A percentile compares a stretch with the other conserved stretches of the same genome.
Evolutionary conservation across 371 early-diverging fungal species (phyloP).

Genomic region (Apophysomyces variabilis): DNA sequence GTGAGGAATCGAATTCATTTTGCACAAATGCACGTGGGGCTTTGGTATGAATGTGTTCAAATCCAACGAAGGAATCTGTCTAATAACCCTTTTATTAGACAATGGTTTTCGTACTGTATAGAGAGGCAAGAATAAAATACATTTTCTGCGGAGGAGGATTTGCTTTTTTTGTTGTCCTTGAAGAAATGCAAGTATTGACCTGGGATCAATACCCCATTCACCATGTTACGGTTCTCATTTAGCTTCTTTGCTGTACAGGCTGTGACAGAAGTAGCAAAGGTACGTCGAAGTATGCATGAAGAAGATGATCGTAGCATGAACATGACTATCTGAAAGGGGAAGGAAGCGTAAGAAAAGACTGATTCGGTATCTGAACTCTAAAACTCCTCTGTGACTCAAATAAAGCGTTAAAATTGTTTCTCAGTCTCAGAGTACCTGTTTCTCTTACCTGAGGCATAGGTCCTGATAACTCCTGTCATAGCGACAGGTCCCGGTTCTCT

Average conservation of each 20-base stretch:
- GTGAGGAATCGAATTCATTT: conserved; percentile 37
- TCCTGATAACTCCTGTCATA: too few species aligned
- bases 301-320: not conserved
- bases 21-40: conserved; percentile 31
- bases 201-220: conserved; percentile 46
- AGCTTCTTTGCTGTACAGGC: not conserved
- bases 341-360: not conserved
- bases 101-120: not conserved
- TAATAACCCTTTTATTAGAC: not conserved
- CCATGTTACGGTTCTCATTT: conserved; percentile 9
- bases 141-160: not conserved
- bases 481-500: too few species aligned
- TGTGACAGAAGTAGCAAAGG: not conserved
- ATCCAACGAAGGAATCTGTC: not conserved
- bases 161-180: conserved; percentile 25
- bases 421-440: too few species aligned
- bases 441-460: too few species aligned
- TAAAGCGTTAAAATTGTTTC: too few species aligned
- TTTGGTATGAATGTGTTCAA: conserved; percentile 29
- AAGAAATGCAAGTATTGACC: conserved; percentile 40
- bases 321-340: not conserved
- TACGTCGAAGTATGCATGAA: not conserved
- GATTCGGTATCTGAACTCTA: too few species aligned
- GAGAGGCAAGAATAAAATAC: not conserved
- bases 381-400: too few species aligned